Evolutionary conservation across 2,329 filamentous ascomycete species (phyloP).

Genomic region (Scedosporium dehoogii): DNA sequence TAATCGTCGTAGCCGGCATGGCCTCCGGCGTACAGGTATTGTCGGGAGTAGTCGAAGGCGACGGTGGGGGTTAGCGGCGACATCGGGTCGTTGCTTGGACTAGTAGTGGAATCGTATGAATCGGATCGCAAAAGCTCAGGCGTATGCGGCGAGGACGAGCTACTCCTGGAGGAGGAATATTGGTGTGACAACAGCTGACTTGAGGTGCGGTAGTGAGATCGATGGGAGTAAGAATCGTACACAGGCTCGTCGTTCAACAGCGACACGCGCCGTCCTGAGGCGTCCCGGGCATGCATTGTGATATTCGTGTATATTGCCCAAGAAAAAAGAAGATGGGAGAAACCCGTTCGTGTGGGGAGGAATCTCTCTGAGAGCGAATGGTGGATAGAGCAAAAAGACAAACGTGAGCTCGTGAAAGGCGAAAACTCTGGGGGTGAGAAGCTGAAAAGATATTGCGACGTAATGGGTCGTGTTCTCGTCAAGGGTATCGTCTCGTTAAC

Average conservation of each 20-base stretch:
- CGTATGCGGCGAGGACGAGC: slow-evolving; percentile 39
- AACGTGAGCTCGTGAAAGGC: background rate
- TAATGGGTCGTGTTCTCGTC: background rate
- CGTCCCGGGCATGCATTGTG: slow-evolving; percentile 46
- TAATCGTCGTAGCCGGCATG: slow-evolving; percentile 20
- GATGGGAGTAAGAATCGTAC: slow-evolving; percentile 11
- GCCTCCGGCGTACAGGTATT: slow-evolving; percentile 28
- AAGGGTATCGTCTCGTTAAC: background rate
- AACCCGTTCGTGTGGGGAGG: background rate
- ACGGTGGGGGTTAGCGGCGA: slow-evolving; percentile 47
- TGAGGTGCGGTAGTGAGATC: slow-evolving; percentile 22
- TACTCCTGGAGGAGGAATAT: slow-evolving; percentile 26
- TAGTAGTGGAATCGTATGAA: slow-evolving; percentile 51
- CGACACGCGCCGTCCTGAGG: slow-evolving; percentile 47
- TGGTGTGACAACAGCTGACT: slow-evolving; percentile 22
- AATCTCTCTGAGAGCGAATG: no score
- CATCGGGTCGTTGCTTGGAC: slow-evolving; percentile 34
- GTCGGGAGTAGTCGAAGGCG: slow-evolving; percentile 25
- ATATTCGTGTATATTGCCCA: background rate
- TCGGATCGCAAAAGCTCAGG: slow-evolving; percentile 50
- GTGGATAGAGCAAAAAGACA: background rate
- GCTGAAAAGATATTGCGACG: background rate
- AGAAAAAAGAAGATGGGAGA: no score
- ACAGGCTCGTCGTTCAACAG: slow-evolving; percentile 46
- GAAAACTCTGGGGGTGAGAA: background rate